A percentile compares a stretch with the other conserved stretches of the same genome.
These are phyloP conservation scores for Backusella morwellensis DNA, from an alignment of 192 early-diverging fungal genomes.

Conservation along the genomic window DNA sequence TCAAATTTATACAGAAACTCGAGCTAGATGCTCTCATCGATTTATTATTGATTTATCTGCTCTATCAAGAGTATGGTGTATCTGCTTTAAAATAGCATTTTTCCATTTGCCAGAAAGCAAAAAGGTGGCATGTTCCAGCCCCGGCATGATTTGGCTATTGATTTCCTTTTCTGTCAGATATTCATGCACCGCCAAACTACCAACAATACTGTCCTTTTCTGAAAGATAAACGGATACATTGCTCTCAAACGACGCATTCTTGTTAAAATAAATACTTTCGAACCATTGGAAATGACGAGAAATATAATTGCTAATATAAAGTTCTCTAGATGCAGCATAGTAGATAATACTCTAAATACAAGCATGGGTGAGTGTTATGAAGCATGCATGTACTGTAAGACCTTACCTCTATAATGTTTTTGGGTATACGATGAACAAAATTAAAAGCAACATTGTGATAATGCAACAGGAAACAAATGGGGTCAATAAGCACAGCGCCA, in stretches of 20 bases:
- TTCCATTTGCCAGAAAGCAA: conserved; percentile 32
- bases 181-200: conserved; percentile 30
- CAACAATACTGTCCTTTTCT: conserved; percentile 42
- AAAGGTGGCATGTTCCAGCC: conserved; percentile 45
- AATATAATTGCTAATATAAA: conserved; percentile 62
- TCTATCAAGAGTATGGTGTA: conserved; percentile 9
- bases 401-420: conserved; percentile 32
- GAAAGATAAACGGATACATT: conserved; percentile 43
- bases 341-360: conserved; percentile 48
- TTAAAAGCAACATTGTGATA: conserved; percentile 63
- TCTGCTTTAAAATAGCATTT: conserved; percentile 13
- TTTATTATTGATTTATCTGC: conserved; percentile 9
- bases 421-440: conserved; percentile 48
- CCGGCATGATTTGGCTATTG: conserved; percentile 41
- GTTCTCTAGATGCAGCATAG: conserved; percentile 57
- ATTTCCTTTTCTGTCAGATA: conserved; percentile 40
- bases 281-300: conserved; percentile 53
- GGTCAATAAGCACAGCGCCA: conserved; percentile 62
- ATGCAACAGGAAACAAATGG: conserved; percentile 64
- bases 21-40: not conserved
- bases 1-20: not conserved
- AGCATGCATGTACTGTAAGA: not conserved
- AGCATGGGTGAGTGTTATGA: not conserved
- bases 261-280: conserved; percentile 38
- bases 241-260: not conserved